phyloP scores from a whole-genome alignment of 352 stramenopile species.

The Thalassiosira livingstoniorum region DNA sequence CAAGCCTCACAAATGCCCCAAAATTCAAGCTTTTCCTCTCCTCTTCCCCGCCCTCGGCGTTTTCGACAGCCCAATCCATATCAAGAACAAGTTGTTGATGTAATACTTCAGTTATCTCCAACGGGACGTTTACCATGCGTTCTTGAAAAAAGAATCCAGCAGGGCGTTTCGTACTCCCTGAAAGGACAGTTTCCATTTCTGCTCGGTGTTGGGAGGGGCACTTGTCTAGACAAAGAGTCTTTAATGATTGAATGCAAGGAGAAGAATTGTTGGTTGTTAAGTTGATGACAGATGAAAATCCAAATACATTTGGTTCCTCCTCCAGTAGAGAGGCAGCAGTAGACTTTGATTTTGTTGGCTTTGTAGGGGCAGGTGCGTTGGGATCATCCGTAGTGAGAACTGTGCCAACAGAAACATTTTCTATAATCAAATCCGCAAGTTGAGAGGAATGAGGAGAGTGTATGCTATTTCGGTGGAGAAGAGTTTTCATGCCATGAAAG shows the following conservation, averaged over 20 bases:
- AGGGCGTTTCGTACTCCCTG: slow-evolving; percentile 76
- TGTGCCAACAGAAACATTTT: slow-evolving; percentile 78
- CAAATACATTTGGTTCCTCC: slow-evolving; percentile 74
- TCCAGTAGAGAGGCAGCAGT: background rate
- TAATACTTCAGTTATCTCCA: slow-evolving; percentile 81
- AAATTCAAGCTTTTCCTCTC: slow-evolving; percentile 79
- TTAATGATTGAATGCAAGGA: slow-evolving; percentile 68
- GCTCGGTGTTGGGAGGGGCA: slow-evolving; percentile 69
- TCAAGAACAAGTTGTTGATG: slow-evolving; percentile 81
- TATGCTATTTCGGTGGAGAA: slow-evolving; percentile 61
- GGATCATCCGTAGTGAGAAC: slow-evolving; percentile 71
- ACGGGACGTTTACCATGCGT: slow-evolving; percentile 82
- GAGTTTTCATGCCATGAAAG: slow-evolving; percentile 81
- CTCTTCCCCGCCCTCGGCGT: slow-evolving; percentile 65
- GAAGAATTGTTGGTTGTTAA: slow-evolving; percentile 68
- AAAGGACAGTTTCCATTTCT: slow-evolving; percentile 78
- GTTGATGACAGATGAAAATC: slow-evolving; percentile 81
- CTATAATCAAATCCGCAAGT: slow-evolving; percentile 79
- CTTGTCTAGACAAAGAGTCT: slow-evolving; percentile 68
- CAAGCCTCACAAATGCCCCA: slow-evolving; percentile 78
- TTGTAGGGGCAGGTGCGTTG: background rate
- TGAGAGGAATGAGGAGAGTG: slow-evolving; percentile 72
- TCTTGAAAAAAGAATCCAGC: slow-evolving; percentile 80
- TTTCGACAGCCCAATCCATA: slow-evolving; percentile 82
- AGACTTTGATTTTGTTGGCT: slow-evolving; percentile 11